Percentiles rank a stretch among this genome's conserved stretches.
Evolutionary conservation across 1,139 yeast species (phyloP).

Genomic region (Pichia sp.): DNA sequence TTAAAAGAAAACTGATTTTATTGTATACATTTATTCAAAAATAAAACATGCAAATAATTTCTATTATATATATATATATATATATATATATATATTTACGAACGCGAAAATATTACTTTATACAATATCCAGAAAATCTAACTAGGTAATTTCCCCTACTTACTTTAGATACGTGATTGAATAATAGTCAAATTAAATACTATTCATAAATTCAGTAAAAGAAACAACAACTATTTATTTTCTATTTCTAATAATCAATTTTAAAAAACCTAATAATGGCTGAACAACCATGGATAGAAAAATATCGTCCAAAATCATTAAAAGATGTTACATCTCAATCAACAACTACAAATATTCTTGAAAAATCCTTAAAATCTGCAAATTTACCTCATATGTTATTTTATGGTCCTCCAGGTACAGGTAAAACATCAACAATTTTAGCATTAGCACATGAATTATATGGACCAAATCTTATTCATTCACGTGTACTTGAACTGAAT

Average conservation of each 20-base stretch:
- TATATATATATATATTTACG: no score
- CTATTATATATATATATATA: no score
- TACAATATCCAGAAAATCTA: no score
- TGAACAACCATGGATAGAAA: conserved; percentile 17
- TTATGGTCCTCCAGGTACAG: conserved; percentile 98
- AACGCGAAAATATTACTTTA: no score
- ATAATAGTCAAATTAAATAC: no score
- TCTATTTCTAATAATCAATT: neutral
- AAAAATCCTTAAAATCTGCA: conserved; percentile 69
- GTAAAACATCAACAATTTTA: conserved; percentile 87
- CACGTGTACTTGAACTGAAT: conserved; percentile 83
- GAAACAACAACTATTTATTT: neutral
- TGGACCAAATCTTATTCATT: conserved; percentile 64
- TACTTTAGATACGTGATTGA: no score
- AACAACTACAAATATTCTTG: conserved; percentile 80
- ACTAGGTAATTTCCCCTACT: no score
- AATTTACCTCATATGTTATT: conserved; percentile 93
- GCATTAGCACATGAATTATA: conserved; percentile 82
- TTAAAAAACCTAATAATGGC: conserved; percentile 2
- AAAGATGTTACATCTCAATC: conserved; percentile 90
- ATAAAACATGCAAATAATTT: no score
- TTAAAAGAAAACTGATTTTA: no score
- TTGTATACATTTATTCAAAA: no score
- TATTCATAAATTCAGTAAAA: no score
- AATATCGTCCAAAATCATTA: conserved; percentile 64